Base-by-base conservation (phyloP, 2,329 filamentous ascomycete species). In the Cladorrhinum sp. region DNA sequence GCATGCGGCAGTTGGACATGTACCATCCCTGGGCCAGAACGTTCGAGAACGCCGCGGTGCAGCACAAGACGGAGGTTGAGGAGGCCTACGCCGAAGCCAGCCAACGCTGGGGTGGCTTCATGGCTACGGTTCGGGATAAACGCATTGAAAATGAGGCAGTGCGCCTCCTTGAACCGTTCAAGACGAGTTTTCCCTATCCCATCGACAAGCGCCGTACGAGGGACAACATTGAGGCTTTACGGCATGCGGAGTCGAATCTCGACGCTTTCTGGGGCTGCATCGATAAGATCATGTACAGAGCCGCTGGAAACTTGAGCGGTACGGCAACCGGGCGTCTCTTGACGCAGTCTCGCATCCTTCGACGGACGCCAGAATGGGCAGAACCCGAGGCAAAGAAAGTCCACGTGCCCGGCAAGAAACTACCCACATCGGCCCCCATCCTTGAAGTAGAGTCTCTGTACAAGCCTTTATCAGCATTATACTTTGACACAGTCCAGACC, bases 341-440 rank as follows among this genome's bases (percentile, higher is more conserved):
- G 3, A 71, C 71, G 0, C 69, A 74, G 28, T 51, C 63, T 0
- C 75, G 77, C 3, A 66, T 63, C 1, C 65, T 85, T 6, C 76
- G 77, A 28, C 74, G 82, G n/a, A 85, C 81, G 0, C 72, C 76
- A 0, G 73, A 76, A 12, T 85, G 81, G 80, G 65, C 75, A 26
- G 77, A 80, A 57, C 73, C 74, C 0, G 46, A 66, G 7, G 48
- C 64, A 18, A 6, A n/a, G 18, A 58, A 16, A 58, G 7, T 21
- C 55, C 23, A 30, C 33, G 33, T 16, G 33, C 33, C 33, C 33
- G 3, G 12, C 33, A 36, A n/a, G n/a, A n/a, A n/a, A n/a, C n/a
- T n/a, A n/a, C n/a, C n/a, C n/a, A n/a, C n/a, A n/a, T n/a, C n/a
- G n/a, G n/a, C n/a, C n/a, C n/a, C n/a, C n/a, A n/a, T n/a, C n/a